Evolutionary conservation across 2,329 filamentous ascomycete genomes (phyloP).

Genomic region (Diaporthe amygdali): DNA sequence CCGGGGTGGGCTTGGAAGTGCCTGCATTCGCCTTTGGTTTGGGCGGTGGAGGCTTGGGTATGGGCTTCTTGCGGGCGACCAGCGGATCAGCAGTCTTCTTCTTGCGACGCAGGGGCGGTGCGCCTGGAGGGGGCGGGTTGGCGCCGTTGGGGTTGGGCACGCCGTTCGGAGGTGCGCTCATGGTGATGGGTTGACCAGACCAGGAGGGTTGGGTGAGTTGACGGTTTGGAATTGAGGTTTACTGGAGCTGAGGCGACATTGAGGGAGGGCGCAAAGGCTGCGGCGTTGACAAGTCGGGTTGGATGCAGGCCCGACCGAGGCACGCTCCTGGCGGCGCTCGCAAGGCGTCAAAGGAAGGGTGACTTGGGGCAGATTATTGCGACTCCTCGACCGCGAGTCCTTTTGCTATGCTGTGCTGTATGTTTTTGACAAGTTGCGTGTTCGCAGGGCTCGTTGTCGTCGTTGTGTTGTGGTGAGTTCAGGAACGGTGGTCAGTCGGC

Average conservation of each 20-base stretch:
- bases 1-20: constrained; percentile 30
- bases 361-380: not conserved
- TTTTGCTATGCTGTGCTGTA: not conserved
- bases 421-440: not conserved
- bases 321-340: not conserved
- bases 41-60: constrained; percentile 38
- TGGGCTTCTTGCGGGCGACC: constrained; percentile 63
- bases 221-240: not conserved
- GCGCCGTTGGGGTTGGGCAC: constrained; percentile 31
- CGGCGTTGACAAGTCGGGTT: not conserved
- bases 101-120: constrained; percentile 46
- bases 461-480: not conserved
- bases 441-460: not conserved
- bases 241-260: not conserved
- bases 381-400: too few relatives aligned
- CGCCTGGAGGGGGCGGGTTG: constrained; percentile 26
- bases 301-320: not conserved
- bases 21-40: constrained; percentile 33
- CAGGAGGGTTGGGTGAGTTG: not conserved
- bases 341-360: not conserved
- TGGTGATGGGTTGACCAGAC: constrained; percentile 32
- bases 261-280: not conserved
- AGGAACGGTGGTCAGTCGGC: not conserved
- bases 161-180: constrained; percentile 49
- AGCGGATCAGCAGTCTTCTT: constrained; percentile 66